phyloP scores from a whole-genome alignment of 2,329 filamentous ascomycete species.

The Chaetomium sp. region DNA sequence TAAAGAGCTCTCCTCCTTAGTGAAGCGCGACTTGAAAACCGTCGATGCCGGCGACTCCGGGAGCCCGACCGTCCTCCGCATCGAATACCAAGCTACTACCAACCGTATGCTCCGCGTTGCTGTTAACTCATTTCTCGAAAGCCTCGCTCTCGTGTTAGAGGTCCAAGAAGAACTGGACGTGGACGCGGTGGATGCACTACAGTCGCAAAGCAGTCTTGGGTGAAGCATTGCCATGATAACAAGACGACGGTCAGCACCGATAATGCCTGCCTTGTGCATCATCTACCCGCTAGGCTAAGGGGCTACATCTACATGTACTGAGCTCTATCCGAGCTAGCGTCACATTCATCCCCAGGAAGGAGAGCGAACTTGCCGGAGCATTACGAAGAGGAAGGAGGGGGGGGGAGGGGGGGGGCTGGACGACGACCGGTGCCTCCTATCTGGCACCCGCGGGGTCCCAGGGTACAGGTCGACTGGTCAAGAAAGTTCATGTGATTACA shows the following conservation, averaged over 20 bases:
- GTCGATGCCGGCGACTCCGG: constrained; percentile 19
- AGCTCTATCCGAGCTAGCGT: too few relatives aligned
- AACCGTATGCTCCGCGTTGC: constrained; percentile 95
- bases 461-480: too few relatives aligned
- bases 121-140: constrained; percentile 95
- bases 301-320: too few relatives aligned
- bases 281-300: too few relatives aligned
- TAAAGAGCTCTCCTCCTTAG: constrained; percentile 78
- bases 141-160: constrained; percentile 72
- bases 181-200: constrained; percentile 58
- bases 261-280: too few relatives aligned
- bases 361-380: too few relatives aligned
- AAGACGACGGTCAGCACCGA: neutral
- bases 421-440: too few relatives aligned
- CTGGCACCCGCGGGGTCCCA: too few relatives aligned
- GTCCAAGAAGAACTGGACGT: constrained; percentile 88
- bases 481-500: too few relatives aligned
- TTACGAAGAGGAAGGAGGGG: too few relatives aligned
- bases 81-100: constrained; percentile 79
- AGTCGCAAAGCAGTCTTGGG: constrained; percentile 5
- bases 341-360: too few relatives aligned
- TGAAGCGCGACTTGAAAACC: constrained; percentile 61
- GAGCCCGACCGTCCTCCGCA: constrained; percentile 51
- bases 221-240: neutral
- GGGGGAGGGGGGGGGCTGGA: too few relatives aligned